These are phyloP conservation scores for Stellera chamaejasme DNA, from an alignment of 345 rosid genomes.

Conservation along the genomic window DNA sequence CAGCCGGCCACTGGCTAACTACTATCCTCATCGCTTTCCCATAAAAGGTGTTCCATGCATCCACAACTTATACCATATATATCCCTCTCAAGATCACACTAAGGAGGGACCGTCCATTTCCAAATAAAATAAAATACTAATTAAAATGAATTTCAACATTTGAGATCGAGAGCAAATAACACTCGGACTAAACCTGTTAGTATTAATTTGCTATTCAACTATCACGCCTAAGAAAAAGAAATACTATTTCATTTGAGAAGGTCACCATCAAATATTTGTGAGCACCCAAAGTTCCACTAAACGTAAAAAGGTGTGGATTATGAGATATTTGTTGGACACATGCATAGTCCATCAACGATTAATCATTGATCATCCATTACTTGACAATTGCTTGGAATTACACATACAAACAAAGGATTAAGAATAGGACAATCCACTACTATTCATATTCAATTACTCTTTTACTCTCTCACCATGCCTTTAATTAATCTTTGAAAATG, in stretches of 20 bases:
- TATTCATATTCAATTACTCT: not conserved
- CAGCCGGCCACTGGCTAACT: not conserved
- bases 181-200: conserved; percentile 12
- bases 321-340: conserved; percentile 2
- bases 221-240: conserved; percentile 12
- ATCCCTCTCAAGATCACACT: not conserved
- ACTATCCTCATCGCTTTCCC: conserved; percentile 1
- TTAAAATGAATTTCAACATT: not conserved
- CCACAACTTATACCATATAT: not conserved
- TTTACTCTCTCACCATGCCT: too few species aligned
- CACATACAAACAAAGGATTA: not conserved
- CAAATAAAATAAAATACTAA: not conserved
- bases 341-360: not conserved
- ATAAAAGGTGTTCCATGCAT: not conserved
- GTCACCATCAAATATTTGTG: conserved; percentile 17
- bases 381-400: not conserved
- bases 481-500: too few species aligned
- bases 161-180: conserved; percentile 17
- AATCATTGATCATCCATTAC: not conserved
- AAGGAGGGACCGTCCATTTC: conserved; percentile 10
- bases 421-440: not conserved
- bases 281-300: conserved; percentile 20
- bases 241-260: too few species aligned
- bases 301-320: not conserved
- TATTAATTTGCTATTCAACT: not conserved